Evolutionary conservation across 768 basidiomycete genomes (phyloP).

Genomic region (Lanmaoa pseudosensibilis): DNA sequence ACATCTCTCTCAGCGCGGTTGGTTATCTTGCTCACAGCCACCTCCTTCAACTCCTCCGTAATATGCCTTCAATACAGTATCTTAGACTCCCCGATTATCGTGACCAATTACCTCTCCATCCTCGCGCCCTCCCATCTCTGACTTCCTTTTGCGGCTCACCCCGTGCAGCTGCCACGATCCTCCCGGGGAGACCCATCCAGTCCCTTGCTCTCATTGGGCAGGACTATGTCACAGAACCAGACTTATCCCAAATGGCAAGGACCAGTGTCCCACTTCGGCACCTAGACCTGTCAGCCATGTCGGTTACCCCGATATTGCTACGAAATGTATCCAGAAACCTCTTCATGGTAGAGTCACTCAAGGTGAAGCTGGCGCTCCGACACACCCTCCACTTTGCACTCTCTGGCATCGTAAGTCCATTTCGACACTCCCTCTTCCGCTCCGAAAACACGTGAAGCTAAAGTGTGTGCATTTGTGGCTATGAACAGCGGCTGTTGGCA

Average conservation of each 20-base stretch:
- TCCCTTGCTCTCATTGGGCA: conserved; percentile 55
- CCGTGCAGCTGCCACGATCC: conserved; percentile 44
- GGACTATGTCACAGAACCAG: conserved; percentile 50
- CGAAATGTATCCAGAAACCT: conserved; percentile 55
- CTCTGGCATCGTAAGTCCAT: neutral
- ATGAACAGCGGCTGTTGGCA: neutral
- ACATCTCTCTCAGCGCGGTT: conserved; percentile 40
- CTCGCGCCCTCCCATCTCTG: conserved; percentile 48
- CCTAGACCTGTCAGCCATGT: conserved; percentile 23
- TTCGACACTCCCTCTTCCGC: neutral
- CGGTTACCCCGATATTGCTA: conserved; percentile 37
- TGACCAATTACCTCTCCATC: conserved; percentile 40
- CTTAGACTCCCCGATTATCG: conserved; percentile 49
- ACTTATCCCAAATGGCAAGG: conserved; percentile 49
- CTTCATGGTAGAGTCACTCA: conserved; percentile 48
- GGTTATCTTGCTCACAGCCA: neutral
- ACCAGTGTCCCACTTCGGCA: conserved; percentile 48
- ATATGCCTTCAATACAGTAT: conserved; percentile 43
- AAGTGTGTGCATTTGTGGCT: neutral
- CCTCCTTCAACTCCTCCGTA: conserved; percentile 44
- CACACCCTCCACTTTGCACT: conserved; percentile 41
- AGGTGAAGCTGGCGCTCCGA: conserved; percentile 36
- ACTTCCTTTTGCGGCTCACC: conserved; percentile 60
- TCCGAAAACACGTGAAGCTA: neutral
- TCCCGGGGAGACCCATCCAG: conserved; percentile 62